Conservation (phyloP, 305 asterid genomes). For the Ilex paraguariensis region DNA sequence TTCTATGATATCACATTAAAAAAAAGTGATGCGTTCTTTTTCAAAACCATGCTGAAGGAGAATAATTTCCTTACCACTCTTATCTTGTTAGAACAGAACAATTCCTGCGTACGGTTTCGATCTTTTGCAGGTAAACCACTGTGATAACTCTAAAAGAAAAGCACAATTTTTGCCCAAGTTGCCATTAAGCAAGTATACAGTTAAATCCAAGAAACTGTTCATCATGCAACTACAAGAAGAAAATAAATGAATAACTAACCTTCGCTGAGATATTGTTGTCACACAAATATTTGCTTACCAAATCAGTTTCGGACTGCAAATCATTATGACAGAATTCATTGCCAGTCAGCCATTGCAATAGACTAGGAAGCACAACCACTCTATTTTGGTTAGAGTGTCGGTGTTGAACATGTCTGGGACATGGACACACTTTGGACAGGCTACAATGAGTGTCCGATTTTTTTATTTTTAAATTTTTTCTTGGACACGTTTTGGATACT, state of each 20-base stretch:
- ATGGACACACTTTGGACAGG: too few relatives aligned
- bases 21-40: too few relatives aligned
- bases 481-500: too few relatives aligned
- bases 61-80: slow-evolving; percentile 61
- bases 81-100: slow-evolving; percentile 83
- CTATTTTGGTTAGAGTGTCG: too few relatives aligned
- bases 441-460: too few relatives aligned
- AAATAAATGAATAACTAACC: slow-evolving; percentile 49
- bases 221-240: slow-evolving; percentile 21
- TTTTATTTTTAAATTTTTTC: too few relatives aligned
- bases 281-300: slow-evolving; percentile 78
- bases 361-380: too few relatives aligned
- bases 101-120: slow-evolving; percentile 68
- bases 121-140: slow-evolving; percentile 85
- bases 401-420: too few relatives aligned
- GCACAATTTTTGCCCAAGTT: slow-evolving; percentile 6
- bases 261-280: slow-evolving; percentile 77
- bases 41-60: too few relatives aligned
- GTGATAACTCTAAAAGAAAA: slow-evolving; percentile 78
- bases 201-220: slow-evolving; percentile 5
- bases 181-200: slow-evolving; percentile 13
- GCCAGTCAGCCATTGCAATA: too few relatives aligned
- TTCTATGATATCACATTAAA: too few relatives aligned
- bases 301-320: slow-evolving; percentile 81
- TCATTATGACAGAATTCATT: slow-evolving; percentile 7